Evolutionary conservation across 2,329 filamentous ascomycete genomes (phyloP), one percentile per base, ranked within the genome.

Genomic region (Aspergillus novofumigatus): DNA sequence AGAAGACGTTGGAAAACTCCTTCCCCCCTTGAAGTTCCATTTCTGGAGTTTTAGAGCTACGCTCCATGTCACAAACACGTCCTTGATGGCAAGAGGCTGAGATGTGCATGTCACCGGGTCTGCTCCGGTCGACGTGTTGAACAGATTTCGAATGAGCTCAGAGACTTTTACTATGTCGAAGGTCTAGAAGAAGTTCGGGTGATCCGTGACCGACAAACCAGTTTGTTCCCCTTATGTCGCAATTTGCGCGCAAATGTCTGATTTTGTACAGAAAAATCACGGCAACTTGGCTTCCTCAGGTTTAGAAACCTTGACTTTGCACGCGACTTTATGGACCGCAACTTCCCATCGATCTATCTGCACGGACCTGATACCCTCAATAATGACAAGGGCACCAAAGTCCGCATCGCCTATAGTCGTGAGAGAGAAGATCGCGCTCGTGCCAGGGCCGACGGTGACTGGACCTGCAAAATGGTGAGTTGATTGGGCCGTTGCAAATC

Each of bases 171-270:
- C 62, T 72, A 78, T 64, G 72, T 82, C 60, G 75, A 79, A 56
- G 76, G 75, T n/a, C 70, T 85, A 58, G 81, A 84, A 65, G 81
- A 84, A 63, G 75, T 85, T 50, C 77, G 81, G 20, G 74, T 85
- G 52, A 85, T 85, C 63, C 80, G 81, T 58, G 82, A 85, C 63
- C 78, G 81, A 55, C 79, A 82, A 59, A 84, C 82, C 21, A 83
- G 83, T 84, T 72, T 61, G 72, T 67, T 20, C 29, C 35, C 17
- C 20, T 35, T 25, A 11, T 11, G 29, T 17, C 20, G 4, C 20
- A 6, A 26, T 55, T 47, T 41, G 58, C 52, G 53, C 48, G 20
- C 47, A 23, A 59, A 49, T 47, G 25, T 25, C 20, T 54, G 55
- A 48, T 8, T 17, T 17, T 26, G 20, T 56, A 42, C 56, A 85